Base-by-base conservation (phyloP, 2,329 filamentous ascomycete species). In the Neophaeococcomyces mojaviensis region DNA sequence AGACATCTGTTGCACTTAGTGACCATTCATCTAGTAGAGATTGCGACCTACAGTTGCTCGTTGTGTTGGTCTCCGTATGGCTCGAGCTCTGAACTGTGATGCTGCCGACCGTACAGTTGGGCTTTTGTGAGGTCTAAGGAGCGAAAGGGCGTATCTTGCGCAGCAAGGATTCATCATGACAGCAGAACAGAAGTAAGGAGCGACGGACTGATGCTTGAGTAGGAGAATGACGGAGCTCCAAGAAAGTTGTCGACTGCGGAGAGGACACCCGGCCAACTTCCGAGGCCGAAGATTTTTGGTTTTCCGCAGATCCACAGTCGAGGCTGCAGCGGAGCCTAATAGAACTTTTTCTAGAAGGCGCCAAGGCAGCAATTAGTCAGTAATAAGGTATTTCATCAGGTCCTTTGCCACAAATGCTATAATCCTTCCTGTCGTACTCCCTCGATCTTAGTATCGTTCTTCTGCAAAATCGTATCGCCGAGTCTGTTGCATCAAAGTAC, bases 1-100 rank as follows among this genome's bases (percentile, higher is more conserved):
- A 32, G 67, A 65, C 68, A 74, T 71, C 70, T 74, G 55, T 19
- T 48, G 24, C 18, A 6, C n/a, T 55, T 31, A 52, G 49, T 39
- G 16, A 18, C 35, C 20, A 20, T 4, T 22, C 19, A n/a, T 20
- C 33, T n/a, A 10, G 34, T 18, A 26, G 35, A 31, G 30, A 6
- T 3, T 37, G 24, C 15, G 10, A 24, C 13, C 13, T 32, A 46
- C 35, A 15, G 26, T 16, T 39, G 43, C 9, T 33, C 35, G 13
- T 26, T 37, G 33, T 13, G 26, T 31, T 16, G 32, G 20, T 20
- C 24, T 28, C 10, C 32, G 41, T 18, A 33, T 12, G 7, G 39
- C 28, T 19, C 26, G 15, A 26, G 19, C 13, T 30, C 19, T 15
- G 16, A 30, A 28, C 22, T 36, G 33, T 4, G 41, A 44, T 6